phyloP scores from a whole-genome alignment of 2,329 filamentous ascomycete genomes.

The Akanthomyces muscarius region DNA sequence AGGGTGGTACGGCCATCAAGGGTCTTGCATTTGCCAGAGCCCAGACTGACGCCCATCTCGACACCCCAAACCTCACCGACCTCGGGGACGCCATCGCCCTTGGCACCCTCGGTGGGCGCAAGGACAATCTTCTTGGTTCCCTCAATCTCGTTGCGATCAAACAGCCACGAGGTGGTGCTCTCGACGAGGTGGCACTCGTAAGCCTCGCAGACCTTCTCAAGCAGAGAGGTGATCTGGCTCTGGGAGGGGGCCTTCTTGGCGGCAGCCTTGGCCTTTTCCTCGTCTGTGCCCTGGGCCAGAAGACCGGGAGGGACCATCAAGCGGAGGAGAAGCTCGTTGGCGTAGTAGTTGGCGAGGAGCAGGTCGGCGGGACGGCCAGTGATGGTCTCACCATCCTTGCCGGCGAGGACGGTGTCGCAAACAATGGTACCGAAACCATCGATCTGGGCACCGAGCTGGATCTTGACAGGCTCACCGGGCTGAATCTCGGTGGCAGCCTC shows the following conservation, averaged over 20 bases:
- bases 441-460: slow-evolving; percentile 98
- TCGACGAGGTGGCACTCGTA: slow-evolving; percentile 93
- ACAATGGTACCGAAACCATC: slow-evolving; percentile 96
- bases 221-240: slow-evolving; percentile 75
- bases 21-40: slow-evolving; percentile 91
- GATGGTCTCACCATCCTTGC: slow-evolving; percentile 59
- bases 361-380: slow-evolving; percentile 80
- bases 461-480: slow-evolving; percentile 85
- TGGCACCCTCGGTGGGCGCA: slow-evolving; percentile 77
- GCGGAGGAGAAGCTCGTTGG: slow-evolving; percentile 89
- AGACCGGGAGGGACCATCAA: slow-evolving; percentile 89
- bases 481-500: slow-evolving; percentile 80
- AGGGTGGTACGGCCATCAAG: slow-evolving; percentile 84
- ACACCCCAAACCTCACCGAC: slow-evolving; percentile 96
- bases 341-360: slow-evolving; percentile 85
- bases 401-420: slow-evolving; percentile 83
- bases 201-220: slow-evolving; percentile 87
- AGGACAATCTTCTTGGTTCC: slow-evolving; percentile 97
- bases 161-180: slow-evolving; percentile 96
- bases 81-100: slow-evolving; percentile 85
- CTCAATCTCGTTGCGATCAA: slow-evolving; percentile 97
- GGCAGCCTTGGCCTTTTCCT: slow-evolving; percentile 91
- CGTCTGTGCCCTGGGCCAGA: slow-evolving; percentile 75
- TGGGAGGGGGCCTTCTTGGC: slow-evolving; percentile 80
- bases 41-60: slow-evolving; percentile 87